These are phyloP conservation scores for Candida caryicola DNA, from an alignment of 805 yeast genomes.

Conservation along the genomic window DNA sequence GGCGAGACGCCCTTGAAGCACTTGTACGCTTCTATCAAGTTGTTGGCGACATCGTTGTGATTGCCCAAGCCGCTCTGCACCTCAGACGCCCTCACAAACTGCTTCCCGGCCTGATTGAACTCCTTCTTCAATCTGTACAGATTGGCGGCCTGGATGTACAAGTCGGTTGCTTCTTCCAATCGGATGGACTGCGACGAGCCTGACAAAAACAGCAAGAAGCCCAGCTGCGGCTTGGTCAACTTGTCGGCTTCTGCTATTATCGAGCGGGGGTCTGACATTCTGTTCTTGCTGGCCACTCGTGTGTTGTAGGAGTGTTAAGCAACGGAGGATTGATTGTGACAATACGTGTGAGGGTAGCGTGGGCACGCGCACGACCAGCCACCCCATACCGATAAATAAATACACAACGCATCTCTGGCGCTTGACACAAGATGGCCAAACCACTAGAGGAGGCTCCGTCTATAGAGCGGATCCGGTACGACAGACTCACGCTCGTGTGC, in stretches of 20 bases:
- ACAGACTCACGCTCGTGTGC: constrained; percentile 49
- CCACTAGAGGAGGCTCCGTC: not conserved
- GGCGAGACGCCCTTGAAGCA: constrained; percentile 75
- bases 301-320: not conserved
- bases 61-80: constrained; percentile 71
- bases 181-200: constrained; percentile 62
- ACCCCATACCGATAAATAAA: too few relatives aligned
- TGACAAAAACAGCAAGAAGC: constrained; percentile 62
- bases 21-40: constrained; percentile 87
- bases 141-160: constrained; percentile 92
- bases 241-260: constrained; percentile 45
- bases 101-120: constrained; percentile 69
- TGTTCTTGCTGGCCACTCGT: not conserved
- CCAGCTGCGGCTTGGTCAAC: constrained; percentile 56
- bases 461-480: constrained; percentile 41
- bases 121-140: constrained; percentile 75
- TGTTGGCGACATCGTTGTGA: constrained; percentile 88
- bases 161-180: constrained; percentile 89
- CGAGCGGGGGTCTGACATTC: constrained; percentile 44
- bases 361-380: too few relatives aligned
- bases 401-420: too few relatives aligned
- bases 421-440: not conserved
- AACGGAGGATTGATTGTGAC: too few relatives aligned
- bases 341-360: too few relatives aligned
- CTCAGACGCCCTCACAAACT: constrained; percentile 83